Percentiles rank a stretch among this genome's conserved stretches.
Evolutionary conservation across 176 grass and related monocot species (phyloP).

Genomic region (Eleusine indica): DNA sequence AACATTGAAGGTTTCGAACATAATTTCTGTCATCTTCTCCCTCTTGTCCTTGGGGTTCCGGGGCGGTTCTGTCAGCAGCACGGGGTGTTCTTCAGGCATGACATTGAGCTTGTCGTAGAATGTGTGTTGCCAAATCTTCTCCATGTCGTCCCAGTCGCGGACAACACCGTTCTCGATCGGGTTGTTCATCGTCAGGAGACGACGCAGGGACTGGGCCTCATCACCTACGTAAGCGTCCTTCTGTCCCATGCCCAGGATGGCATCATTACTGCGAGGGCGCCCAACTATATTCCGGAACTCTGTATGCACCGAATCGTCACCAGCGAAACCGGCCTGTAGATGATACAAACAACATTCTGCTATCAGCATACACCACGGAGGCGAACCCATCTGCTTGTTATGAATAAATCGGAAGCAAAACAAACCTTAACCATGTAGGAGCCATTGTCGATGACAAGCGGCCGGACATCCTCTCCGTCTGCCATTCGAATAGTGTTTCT

Average conservation of each 20-base stretch:
- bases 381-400: background rate
- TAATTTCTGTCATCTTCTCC: background rate
- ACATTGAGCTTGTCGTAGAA: background rate
- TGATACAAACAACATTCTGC: background rate
- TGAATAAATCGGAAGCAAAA: background rate
- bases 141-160: conserved; percentile 54
- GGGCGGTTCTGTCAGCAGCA: background rate
- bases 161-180: conserved; percentile 55
- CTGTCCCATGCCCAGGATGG: too few species aligned
- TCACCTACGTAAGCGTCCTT: background rate
- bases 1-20: conserved; percentile 26
- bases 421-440: conserved; percentile 61
- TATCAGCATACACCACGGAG: background rate
- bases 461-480: conserved; percentile 59
- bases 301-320: conserved; percentile 47
- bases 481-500: conserved; percentile 32
- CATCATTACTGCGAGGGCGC: too few species aligned
- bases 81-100: background rate
- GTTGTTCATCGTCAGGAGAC: background rate
- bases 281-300: conserved; percentile 25
- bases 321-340: conserved; percentile 46
- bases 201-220: background rate
- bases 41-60: background rate
- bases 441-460: conserved; percentile 58
- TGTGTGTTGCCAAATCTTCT: background rate